Percentiles rank a stretch among this genome's conserved stretches.
Evolutionary conservation across 257 asterid species (phyloP).

Genomic region (Agastache rugosa): DNA sequence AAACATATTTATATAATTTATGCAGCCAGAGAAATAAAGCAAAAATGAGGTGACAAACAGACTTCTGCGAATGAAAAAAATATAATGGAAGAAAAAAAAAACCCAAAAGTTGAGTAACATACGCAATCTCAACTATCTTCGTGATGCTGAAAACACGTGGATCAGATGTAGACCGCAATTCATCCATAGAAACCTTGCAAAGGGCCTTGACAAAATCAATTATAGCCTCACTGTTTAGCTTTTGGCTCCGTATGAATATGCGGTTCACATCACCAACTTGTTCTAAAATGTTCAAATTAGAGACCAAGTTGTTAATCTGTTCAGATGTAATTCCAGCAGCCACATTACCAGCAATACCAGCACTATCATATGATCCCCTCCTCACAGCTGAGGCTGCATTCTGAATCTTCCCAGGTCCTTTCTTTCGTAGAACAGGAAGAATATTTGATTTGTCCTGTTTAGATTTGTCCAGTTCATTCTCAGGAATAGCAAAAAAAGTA

Average conservation of each 20-base stretch:
- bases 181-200: slow-evolving; percentile 98
- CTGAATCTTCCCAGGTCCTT: slow-evolving; percentile 88
- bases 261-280: slow-evolving; percentile 97
- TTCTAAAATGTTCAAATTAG: slow-evolving; percentile 90
- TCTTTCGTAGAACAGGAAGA: slow-evolving; percentile 88
- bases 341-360: slow-evolving; percentile 89
- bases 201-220: slow-evolving; percentile 98
- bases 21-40: slow-evolving; percentile 26
- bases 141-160: slow-evolving; percentile 99
- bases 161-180: slow-evolving; percentile 87
- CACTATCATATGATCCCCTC: slow-evolving; percentile 97
- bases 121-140: slow-evolving; percentile 99
- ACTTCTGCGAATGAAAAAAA: slow-evolving; percentile 15
- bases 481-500: slow-evolving; percentile 89
- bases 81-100: background rate
- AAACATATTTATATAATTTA: slow-evolving; percentile 24
- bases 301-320: slow-evolving; percentile 92
- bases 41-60: background rate
- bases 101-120: slow-evolving; percentile 45
- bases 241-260: slow-evolving; percentile 88
- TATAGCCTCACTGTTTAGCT: slow-evolving; percentile 96
- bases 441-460: slow-evolving; percentile 76
- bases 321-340: slow-evolving; percentile 89
- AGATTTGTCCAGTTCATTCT: slow-evolving; percentile 81
- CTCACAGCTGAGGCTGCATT: slow-evolving; percentile 78